A percentile compares a stretch with the other conserved stretches of the same genome.
These are phyloP conservation scores for Termitomyces sp. DNA, from an alignment of 768 basidiomycete species.

Conservation along the genomic window DNA sequence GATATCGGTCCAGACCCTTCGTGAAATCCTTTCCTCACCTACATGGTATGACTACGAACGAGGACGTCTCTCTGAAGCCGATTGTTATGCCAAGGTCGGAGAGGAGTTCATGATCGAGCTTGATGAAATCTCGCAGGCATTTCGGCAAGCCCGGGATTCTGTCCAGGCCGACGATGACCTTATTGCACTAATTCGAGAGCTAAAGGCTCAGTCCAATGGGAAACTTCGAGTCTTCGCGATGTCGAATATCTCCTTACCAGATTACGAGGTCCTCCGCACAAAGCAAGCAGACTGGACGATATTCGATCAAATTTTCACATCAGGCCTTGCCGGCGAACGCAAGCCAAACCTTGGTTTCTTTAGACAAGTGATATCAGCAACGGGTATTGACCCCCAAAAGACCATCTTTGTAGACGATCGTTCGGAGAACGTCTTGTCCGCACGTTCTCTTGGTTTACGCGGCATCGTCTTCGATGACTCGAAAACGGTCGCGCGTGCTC, in stretches of 20 bases:
- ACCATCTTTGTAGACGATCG: constrained; percentile 60
- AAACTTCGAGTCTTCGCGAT: constrained; percentile 44
- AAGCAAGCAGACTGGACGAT: constrained; percentile 44
- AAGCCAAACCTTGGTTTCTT: constrained; percentile 54
- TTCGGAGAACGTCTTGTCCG: constrained; percentile 52
- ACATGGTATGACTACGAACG: constrained; percentile 55
- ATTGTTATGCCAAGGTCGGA: constrained; percentile 37
- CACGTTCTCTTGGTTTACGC: constrained; percentile 50
- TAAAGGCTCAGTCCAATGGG: constrained; percentile 32
- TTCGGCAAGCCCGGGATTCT: constrained; percentile 44
- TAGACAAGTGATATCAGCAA: constrained; percentile 39
- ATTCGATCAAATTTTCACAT: constrained; percentile 48
- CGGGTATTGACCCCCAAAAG: constrained; percentile 37
- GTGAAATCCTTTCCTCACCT: constrained; percentile 35
- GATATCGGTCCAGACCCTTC: constrained; percentile 36
- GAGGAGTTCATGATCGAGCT: constrained; percentile 32
- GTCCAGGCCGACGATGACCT: constrained; percentile 39
- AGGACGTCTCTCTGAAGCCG: constrained; percentile 36
- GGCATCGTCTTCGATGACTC: constrained; percentile 47
- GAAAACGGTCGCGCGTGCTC: constrained; percentile 34
- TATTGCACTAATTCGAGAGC: constrained; percentile 39
- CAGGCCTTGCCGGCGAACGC: constrained; percentile 45
- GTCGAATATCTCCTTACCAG: constrained; percentile 55
- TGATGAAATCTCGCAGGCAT: constrained; percentile 36
- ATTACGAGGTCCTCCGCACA: constrained; percentile 40